Percentiles rank a stretch among this genome's conserved stretches.
Evolutionary conservation across 2,329 filamentous ascomycete genomes (phyloP).

Genomic region (Fusarium dimerum): DNA sequence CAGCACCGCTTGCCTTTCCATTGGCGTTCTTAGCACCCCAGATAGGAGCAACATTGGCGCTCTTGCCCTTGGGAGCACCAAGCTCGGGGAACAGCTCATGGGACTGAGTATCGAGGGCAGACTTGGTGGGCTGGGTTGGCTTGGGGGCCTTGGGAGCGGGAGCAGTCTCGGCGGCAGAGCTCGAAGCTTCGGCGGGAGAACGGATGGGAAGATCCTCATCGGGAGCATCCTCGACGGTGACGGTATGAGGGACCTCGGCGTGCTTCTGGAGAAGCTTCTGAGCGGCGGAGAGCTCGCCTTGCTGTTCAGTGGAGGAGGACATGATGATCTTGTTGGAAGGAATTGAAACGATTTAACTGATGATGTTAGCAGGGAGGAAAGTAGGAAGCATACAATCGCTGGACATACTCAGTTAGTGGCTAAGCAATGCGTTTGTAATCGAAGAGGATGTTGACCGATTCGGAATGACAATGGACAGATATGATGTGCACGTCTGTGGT

Average conservation of each 20-base stretch:
- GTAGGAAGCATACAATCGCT: too few relatives aligned
- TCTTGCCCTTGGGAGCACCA: slow-evolving; percentile 68
- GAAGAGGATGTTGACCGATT: slow-evolving; percentile 17
- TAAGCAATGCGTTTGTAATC: slow-evolving; percentile 20
- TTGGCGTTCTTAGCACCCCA: slow-evolving; percentile 73
- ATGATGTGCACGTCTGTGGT: slow-evolving; percentile 28
- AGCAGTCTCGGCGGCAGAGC: slow-evolving; percentile 42
- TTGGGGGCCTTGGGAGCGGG: neutral
- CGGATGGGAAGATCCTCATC: slow-evolving; percentile 74
- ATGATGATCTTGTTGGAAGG: slow-evolving; percentile 8
- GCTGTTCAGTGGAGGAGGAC: slow-evolving; percentile 14
- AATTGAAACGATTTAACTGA: slow-evolving; percentile 2
- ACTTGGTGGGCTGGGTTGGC: neutral
- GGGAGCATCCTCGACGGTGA: slow-evolving; percentile 76
- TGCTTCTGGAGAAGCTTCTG: slow-evolving; percentile 69
- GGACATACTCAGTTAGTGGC: slow-evolving; percentile 18
- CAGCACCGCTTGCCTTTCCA: slow-evolving; percentile 55
- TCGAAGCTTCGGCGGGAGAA: slow-evolving; percentile 48
- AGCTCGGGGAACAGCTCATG: slow-evolving; percentile 94
- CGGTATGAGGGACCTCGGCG: slow-evolving; percentile 53
- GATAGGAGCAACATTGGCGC: slow-evolving; percentile 66
- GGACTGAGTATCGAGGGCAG: slow-evolving; percentile 74
- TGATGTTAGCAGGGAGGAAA: slow-evolving; percentile 13
- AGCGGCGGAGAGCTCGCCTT: slow-evolving; percentile 52
- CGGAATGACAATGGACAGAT: slow-evolving; percentile 27